Base-by-base conservation (phyloP, 768 basidiomycete genomes). In the Hirschioporus abietinus region DNA sequence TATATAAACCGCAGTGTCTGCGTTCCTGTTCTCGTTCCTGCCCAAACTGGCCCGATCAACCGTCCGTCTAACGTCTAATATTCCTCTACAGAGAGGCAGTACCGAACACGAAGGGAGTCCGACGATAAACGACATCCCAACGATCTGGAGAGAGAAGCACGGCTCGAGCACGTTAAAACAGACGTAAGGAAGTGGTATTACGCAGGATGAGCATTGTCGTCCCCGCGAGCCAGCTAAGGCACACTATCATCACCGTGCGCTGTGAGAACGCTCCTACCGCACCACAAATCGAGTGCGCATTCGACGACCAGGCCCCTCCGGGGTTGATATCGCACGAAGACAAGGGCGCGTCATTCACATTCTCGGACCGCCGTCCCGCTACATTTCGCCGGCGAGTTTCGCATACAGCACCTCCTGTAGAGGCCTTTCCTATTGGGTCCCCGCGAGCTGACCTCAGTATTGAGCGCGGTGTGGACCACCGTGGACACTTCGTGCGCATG, bases 1-100 rank as follows among this genome's bases (percentile, higher is more conserved):
- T 52, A 52, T 52, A 52, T 52, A 52, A 52, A 52, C 20, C 42
- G 42, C 42, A 52, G 42, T 15, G 42, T 20, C 20, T 52, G 42
- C 42, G 42, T 52, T 52, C 42, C 42, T 52, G 42, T 52, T 52
- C 42, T 52, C 42, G 42, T 52, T 52, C 42, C 42, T 52, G 42
- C 42, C 42, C 42, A 52, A 52, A 52, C 42, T 52, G 42, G 42
- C 42, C 42, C 42, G 42, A 6, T 20, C 42, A 52, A 52, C 42
- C 42, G 42, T 15, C 42, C 12, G 12, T 52, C 42, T 20, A 52
- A 52, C 42, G 42, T 15, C 42, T 15, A 52, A 15, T 52, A 12
- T 6, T 52, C 42, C 20, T 52, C 42, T 52, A 52, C 5, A 52
- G 42, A 20, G 42, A 52, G 42, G 42, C 42, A 52, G 42, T 52